Evolutionary conservation across 352 stramenopile species (phyloP), one percentile per base, ranked within the genome.

Genomic region (Pythium scleroteichum): DNA sequence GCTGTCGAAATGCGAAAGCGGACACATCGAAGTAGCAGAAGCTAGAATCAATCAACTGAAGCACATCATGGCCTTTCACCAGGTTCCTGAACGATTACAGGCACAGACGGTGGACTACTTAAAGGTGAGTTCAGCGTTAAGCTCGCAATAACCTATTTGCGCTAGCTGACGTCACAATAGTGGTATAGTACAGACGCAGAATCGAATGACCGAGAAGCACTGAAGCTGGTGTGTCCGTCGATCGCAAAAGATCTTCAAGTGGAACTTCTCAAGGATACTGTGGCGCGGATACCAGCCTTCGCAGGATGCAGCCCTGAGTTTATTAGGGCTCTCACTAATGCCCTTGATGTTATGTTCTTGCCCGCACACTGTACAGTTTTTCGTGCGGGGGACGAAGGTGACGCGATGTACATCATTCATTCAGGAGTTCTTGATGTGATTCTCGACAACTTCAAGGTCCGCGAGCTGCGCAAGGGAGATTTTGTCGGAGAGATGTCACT

Each of bases 1-100:
- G 42, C 65, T 90, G 27, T 87, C 79, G 20, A 86, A 85, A 53
- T 85, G 79, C 32, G 77, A 90, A 44, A 73, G 63, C 52, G 72
- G 68, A 0, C 74, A 82, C n/a, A 49, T 32, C 0, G 75, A 86
- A 47, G 59, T 63, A 14, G 66, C 72, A 0, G 73, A 90, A 32
- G 78, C 79, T 0, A 53, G 74, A 3, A 83, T 87, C 32, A 81
- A 79, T 26, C 79, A 90, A 45, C 62, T 90, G 19, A 77, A 79
- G 42, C 78, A 85, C 23, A 62, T 89, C 2, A 53, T 89, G 23
- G 59, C 55, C 12, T 89, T 86, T 33, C 77, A 87, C 32, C 56
- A 70, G 16, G 75, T 84, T 0, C 69, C 79, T 0, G 60, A 76
- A 9, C 54, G 67, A 9, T 53, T 87, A 9, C 66, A 78, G 39